Conservation (phyloP, 441 rosid genomes). For the Bocquillonia castaneifolia region DNA sequence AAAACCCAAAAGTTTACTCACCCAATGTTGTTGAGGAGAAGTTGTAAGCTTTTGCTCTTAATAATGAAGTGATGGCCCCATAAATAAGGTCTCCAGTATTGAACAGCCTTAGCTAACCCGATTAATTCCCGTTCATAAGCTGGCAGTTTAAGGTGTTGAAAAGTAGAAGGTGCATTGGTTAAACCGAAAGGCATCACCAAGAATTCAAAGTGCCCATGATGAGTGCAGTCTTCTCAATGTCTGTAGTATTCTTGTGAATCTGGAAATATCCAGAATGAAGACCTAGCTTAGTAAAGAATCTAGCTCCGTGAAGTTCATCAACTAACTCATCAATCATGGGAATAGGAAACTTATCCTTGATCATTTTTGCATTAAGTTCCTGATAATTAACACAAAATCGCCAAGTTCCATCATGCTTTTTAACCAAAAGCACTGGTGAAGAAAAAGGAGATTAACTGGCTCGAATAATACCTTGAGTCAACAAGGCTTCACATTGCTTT, state of each 20-base stretch:
- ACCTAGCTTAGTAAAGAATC: background rate
- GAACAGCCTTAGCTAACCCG: background rate
- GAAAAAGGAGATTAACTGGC: background rate
- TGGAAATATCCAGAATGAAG: background rate
- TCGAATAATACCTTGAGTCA: background rate
- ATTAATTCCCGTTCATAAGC: slow-evolving; percentile 1
- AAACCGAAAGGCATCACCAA: background rate
- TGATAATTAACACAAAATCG: background rate
- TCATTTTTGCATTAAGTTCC: background rate
- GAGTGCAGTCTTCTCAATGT: background rate
- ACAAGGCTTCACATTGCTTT: background rate
- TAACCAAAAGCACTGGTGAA: background rate
- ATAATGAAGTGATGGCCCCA: background rate
- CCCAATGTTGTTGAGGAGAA: background rate
- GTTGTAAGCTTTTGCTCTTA: background rate
- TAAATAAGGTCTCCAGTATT: background rate
- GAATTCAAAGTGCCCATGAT: background rate
- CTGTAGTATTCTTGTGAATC: background rate
- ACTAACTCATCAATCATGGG: background rate
- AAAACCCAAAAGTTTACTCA: background rate
- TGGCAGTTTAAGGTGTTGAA: background rate
- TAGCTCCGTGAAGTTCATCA: background rate
- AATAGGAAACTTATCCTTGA: background rate
- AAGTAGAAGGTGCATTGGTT: too few relatives aligned
- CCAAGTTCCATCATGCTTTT: background rate